Percentiles rank a stretch among this genome's conserved stretches.
Evolutionary conservation across 78 protist species (phyloP).

Genomic region (Tieghemostelium lacteum): DNA sequence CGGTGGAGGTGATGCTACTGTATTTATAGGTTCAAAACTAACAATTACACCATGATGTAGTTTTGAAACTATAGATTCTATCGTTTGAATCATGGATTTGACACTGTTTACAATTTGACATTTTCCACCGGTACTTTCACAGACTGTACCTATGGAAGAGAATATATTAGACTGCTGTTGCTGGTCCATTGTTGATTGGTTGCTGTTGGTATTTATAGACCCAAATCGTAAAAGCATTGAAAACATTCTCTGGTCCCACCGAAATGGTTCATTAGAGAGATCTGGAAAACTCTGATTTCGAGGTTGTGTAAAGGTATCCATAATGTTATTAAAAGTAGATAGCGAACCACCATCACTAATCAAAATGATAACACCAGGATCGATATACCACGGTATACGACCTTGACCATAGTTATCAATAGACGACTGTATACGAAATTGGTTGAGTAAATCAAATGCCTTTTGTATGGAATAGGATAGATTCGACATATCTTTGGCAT

Average conservation of each 20-base stretch:
- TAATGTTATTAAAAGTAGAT: not conserved
- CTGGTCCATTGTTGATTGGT: not conserved
- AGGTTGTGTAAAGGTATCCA: slow-evolving; percentile 26
- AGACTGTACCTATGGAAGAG: slow-evolving; percentile 6
- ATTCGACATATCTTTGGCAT: slow-evolving; percentile 50
- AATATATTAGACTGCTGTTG: not conserved
- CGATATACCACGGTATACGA: slow-evolving; percentile 65
- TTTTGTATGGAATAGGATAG: slow-evolving; percentile 3
- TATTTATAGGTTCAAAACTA: slow-evolving; percentile 26
- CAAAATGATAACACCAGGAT: slow-evolving; percentile 32
- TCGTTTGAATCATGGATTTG: slow-evolving; percentile 38
- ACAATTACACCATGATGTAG: slow-evolving; percentile 28
- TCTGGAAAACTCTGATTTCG: slow-evolving; percentile 8
- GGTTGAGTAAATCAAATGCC: slow-evolving; percentile 79
- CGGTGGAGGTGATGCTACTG: not conserved
- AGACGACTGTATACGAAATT: slow-evolving; percentile 21
- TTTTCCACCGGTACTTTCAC: slow-evolving; percentile 71
- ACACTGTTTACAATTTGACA: slow-evolving; percentile 47
- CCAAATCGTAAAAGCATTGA: slow-evolving; percentile 34
- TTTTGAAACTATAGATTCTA: slow-evolving; percentile 18
- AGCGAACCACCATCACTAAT: slow-evolving; percentile 79
- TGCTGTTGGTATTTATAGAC: not conserved
- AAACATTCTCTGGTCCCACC: slow-evolving; percentile 83
- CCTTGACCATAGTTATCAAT: slow-evolving; percentile 81
- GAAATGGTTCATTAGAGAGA: slow-evolving; percentile 55